Conservation (phyloP, 148 eudicot species). For the Talinum fruticosum region DNA sequence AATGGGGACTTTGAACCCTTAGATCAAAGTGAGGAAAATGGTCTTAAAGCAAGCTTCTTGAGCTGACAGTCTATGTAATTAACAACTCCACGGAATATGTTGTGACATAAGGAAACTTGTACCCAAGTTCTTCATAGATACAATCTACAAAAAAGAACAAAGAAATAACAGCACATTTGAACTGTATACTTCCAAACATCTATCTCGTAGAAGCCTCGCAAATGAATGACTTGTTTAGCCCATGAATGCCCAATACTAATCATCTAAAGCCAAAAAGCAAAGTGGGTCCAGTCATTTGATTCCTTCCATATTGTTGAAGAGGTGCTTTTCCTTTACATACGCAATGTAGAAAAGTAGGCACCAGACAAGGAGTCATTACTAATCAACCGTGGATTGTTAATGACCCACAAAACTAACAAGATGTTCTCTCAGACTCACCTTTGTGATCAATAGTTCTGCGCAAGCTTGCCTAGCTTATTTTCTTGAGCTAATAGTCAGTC, state of each 20-base stretch:
- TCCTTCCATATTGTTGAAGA: not conserved
- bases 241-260: not conserved
- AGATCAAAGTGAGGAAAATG: not conserved
- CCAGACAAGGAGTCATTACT: slow-evolving; percentile 3
- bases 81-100: not conserved
- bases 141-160: not conserved
- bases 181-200: not conserved
- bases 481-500: not conserved
- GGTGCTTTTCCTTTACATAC: not conserved
- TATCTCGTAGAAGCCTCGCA: not conserved
- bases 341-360: slow-evolving; percentile 6
- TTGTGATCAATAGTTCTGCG: not conserved
- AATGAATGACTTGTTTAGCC: slow-evolving; percentile 9
- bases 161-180: not conserved
- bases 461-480: not conserved
- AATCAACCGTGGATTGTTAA: not conserved
- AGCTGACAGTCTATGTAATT: not conserved
- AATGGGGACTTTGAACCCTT: not conserved
- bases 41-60: not conserved
- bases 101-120: not conserved
- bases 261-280: slow-evolving; percentile 4
- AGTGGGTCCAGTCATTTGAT: slow-evolving; percentile 10
- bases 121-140: not conserved
- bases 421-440: not conserved
- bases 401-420: not conserved